Base-by-base conservation (phyloP, 2,329 filamentous ascomycete species). In the Ceratocystis diversiconidia region DNA sequence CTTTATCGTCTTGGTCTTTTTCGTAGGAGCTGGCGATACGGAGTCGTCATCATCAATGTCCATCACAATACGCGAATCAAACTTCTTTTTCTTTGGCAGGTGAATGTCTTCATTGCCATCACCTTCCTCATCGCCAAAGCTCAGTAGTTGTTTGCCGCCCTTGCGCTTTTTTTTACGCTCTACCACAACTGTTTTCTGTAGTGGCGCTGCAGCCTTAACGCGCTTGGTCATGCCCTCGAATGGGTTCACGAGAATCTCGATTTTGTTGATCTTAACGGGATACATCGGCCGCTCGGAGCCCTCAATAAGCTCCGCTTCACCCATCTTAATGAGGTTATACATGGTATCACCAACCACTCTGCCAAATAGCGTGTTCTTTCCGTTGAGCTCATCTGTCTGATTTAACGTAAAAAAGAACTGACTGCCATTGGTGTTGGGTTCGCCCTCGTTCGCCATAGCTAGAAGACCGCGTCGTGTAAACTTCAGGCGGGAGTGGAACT, bases 351-450 rank as follows among this genome's bases (percentile, higher is more conserved):
- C 94, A 44, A 89, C 90, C 57, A 99, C 83, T 66, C 94, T 82
- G 19, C 94, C 94, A 78, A 99, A 97, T 74, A 97, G 78, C 0
- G 94, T 97, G 74, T 96, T 96, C 76, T 89, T 90, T 63, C 87
- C 88, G 70, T 88, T 90, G 72, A 99, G 75, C 78, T 97, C 91
- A 30, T 90, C 86, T 28, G 92, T 80, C 72, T 87, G 91, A 69
- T 85, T 91, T 64, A 99, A 77, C 0, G 94, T 97, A 68, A 99
- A 86, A 78, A 99, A 99, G 79, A 97, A 97, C 75, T 99, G 94
- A 74, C 90, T 96, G 43, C 90, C 89, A 76, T 97, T 97, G 65
- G 89, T 89, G 71, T 92, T 81, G 36, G 82, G 82, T 63, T 77
- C 78, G 59, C 91, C 87, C 68, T 89, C 87, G 75, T 97, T 97